phyloP scores from a whole-genome alignment of 441 rosid genomes.

The Capsella rubella region DNA sequence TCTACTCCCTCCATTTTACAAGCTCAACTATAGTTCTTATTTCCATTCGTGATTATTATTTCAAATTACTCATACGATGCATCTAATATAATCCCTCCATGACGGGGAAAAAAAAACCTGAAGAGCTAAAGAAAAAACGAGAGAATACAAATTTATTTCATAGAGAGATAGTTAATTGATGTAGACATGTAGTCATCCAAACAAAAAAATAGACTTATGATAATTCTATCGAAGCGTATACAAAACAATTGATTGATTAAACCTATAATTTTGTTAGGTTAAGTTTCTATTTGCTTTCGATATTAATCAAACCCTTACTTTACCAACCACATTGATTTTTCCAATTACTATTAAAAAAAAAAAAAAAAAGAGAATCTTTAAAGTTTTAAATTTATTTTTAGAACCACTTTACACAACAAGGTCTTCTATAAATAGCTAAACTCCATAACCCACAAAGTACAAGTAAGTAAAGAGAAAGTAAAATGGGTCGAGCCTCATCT shows the following conservation, averaged over 20 bases:
- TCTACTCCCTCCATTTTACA: slow-evolving; percentile 23
- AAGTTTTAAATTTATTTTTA: background rate
- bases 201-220: too few species aligned
- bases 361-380: background rate
- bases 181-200: background rate
- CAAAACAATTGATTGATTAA: too few species aligned
- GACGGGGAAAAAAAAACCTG: too few species aligned
- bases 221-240: too few species aligned
- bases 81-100: too few species aligned
- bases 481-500: slow-evolving; percentile 45
- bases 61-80: background rate
- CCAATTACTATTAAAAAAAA: background rate
- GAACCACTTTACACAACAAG: slow-evolving; percentile 5
- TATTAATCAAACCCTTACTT: too few species aligned
- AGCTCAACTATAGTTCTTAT: slow-evolving; percentile 11
- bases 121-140: background rate
- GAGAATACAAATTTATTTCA: background rate
- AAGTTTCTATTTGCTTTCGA: too few species aligned
- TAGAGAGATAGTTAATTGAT: background rate
- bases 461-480: background rate
- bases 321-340: too few species aligned
- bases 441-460: slow-evolving; percentile 26
- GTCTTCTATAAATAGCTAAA: slow-evolving; percentile 47
- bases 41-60: background rate
- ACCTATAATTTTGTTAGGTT: too few species aligned